Percentiles rank a stretch among this genome's conserved stretches.
Conservation (phyloP, 1,139 yeast species). For the Candida sanyaensis region DNA sequence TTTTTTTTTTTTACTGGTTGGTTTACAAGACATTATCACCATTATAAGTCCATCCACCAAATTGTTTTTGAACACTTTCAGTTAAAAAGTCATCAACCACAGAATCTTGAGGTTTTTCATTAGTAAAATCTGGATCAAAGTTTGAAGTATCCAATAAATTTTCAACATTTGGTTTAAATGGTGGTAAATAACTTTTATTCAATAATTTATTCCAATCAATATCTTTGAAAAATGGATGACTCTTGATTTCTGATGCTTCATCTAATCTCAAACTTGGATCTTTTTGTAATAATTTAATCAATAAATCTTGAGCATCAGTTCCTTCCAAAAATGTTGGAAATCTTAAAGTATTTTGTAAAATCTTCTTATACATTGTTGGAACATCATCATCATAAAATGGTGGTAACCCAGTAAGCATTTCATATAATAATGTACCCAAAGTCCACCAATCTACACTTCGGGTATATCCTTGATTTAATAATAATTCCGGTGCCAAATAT, state of each 20-base stretch:
- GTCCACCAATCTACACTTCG: conserved; percentile 99
- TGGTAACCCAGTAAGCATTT: conserved; percentile 96
- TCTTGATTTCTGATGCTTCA: conserved; percentile 84
- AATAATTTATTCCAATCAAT: conserved; percentile 88
- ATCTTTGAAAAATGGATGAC: conserved; percentile 84
- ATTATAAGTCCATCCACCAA: conserved; percentile 98
- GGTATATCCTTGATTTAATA: conserved; percentile 91
- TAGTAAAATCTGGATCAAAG: conserved; percentile 91
- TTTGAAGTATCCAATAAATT: conserved; percentile 88
- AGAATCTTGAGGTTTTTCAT: conserved; percentile 91
- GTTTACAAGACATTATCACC: conserved; percentile 50
- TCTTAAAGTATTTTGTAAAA: conserved; percentile 80
- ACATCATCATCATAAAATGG: conserved; percentile 95
- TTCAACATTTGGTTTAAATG: conserved; percentile 90
- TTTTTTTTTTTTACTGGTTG: too few relatives aligned
- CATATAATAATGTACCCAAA: conserved; percentile 86
- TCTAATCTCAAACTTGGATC: conserved; percentile 80
- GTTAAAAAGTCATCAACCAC: conserved; percentile 90
- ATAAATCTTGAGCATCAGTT: conserved; percentile 81
- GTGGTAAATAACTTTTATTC: conserved; percentile 90
- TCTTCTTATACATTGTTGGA: conserved; percentile 93
- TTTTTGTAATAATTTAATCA: conserved; percentile 75
- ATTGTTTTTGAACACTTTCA: conserved; percentile 91
- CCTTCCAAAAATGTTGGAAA: conserved; percentile 87
- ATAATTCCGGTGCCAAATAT: conserved; percentile 90